Evolutionary conservation across 306 rosid genomes (phyloP).

Genomic region (Rosa multiflora): DNA sequence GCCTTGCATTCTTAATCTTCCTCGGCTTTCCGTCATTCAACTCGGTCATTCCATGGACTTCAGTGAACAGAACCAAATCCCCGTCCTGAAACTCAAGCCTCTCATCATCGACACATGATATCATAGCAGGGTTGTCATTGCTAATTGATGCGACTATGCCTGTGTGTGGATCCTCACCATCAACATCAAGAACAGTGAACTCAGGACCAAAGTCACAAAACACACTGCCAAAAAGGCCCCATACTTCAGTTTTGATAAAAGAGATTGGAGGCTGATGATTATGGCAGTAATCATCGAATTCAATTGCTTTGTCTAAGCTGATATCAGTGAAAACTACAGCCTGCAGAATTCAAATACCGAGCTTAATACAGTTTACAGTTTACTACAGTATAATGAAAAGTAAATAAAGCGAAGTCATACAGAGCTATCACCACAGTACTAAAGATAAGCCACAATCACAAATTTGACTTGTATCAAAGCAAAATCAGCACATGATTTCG

Average conservation of each 20-base stretch:
- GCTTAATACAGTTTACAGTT: neutral
- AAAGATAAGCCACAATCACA: neutral
- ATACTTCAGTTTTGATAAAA: conserved; percentile 23
- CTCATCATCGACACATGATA: conserved; percentile 33
- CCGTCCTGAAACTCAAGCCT: conserved; percentile 32
- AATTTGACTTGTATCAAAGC: neutral
- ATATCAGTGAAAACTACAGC: conserved; percentile 31
- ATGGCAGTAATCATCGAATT: conserved; percentile 29
- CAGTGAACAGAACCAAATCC: conserved; percentile 28
- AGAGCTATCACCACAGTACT: neutral
- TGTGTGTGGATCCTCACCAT: conserved; percentile 30
- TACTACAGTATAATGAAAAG: neutral
- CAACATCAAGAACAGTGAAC: conserved; percentile 28
- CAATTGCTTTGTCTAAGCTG: conserved; percentile 26
- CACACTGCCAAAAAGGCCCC: conserved; percentile 25
- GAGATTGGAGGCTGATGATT: conserved; percentile 26
- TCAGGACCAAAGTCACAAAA: conserved; percentile 32
- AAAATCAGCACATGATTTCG: neutral
- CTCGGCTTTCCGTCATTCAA: conserved; percentile 26
- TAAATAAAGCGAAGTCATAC: neutral
- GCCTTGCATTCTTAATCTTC: conserved; percentile 18
- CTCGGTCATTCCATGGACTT: conserved; percentile 27
- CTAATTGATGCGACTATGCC: conserved; percentile 30
- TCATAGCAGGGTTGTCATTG: conserved; percentile 27
- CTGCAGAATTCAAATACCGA: conserved; percentile 15